These are phyloP conservation scores for Quercus parvula DNA, from an alignment of 306 rosid genomes.

Conservation along the genomic window DNA sequence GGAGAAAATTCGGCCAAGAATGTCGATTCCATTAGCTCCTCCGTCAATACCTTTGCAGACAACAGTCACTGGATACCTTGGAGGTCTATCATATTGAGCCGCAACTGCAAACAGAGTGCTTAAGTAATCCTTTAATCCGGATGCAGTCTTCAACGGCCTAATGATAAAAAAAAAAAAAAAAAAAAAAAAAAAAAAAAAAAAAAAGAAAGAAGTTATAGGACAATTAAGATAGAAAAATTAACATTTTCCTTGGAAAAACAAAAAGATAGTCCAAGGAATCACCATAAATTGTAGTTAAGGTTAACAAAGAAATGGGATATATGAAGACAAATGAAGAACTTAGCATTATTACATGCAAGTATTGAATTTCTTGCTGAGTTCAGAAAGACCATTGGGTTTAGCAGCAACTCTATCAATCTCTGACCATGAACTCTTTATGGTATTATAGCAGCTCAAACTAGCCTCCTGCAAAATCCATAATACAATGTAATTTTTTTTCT, in stretches of 20 bases:
- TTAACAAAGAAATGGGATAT: no score
- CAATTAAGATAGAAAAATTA: no score
- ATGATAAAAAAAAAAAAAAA: no score
- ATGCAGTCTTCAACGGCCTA: conserved; percentile 11
- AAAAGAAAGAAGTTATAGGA: no score
- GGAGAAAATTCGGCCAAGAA: conserved; percentile 5
- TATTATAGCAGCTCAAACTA: conserved; percentile 36
- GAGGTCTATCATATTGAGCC: conserved; percentile 27
- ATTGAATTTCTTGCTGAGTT: conserved; percentile 43
- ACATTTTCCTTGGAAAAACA: no score
- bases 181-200: no score
- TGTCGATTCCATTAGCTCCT: conserved; percentile 1
- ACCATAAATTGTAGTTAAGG: no score
- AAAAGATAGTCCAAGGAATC: no score
- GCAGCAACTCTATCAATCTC: conserved; percentile 48
- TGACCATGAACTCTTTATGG: conserved; percentile 53
- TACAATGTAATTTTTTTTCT: no score
- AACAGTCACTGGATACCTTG: neutral
- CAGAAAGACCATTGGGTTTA: conserved; percentile 41
- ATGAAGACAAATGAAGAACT: neutral
- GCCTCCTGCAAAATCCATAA: conserved; percentile 18
- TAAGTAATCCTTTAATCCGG: neutral
- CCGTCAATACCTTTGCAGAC: conserved; percentile 20
- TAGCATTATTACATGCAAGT: conserved; percentile 44
- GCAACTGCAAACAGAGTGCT: neutral